Base-by-base conservation (phyloP, 2,329 filamentous ascomycete genomes). In the Ascochyta viciae-villosae region DNA sequence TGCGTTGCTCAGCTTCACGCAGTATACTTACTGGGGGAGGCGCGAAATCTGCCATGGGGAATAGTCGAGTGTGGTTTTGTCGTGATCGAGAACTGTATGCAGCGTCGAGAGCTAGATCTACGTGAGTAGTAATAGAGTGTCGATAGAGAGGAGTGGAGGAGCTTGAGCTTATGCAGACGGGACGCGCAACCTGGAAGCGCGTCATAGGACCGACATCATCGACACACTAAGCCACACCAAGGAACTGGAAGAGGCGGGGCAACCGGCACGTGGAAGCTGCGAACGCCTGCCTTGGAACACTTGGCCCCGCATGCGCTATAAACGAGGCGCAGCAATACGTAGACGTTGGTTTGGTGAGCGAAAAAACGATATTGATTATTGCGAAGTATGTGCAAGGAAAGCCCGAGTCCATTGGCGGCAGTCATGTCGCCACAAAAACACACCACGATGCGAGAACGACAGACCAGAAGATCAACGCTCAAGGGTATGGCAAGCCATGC, bases 11-110 rank as follows among this genome's bases (percentile, higher is more conserved):
- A 49, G 13, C 26, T 37, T 34, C 29, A 40, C 39, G 34, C 19
- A 22, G 10, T 3, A 7, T 22, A 62, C 67, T 41, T 71, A 75
- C 74, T 13, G 67, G 41, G 54, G 74, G 74, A 50, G 74, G 74
- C 29, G 72, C 72, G 53, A 62, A 76, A 19, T 75, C 74, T 39
- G 72, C 60, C 74, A 75, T 76, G 13, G 13, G 46, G 42, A 31
- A 22, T 24, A 19, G 39, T 8, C 23, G 8, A 33, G 22, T 16
- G 15, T 16, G 29, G 13, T 37, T 41, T 27, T 12, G 2, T 5
- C 8, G 19, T 16, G 19, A 7, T 12, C 12, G 12, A 19, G 9
- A 7, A 37, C 6, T 19, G 4, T 31, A 31, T 13, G 29, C 29
- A 31, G 12, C 10, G 29, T 13, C 10, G 12, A 4, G 3, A 45